Base-by-base conservation (phyloP, 2,329 filamentous ascomycete species). In the Neurospora sp. region DNA sequence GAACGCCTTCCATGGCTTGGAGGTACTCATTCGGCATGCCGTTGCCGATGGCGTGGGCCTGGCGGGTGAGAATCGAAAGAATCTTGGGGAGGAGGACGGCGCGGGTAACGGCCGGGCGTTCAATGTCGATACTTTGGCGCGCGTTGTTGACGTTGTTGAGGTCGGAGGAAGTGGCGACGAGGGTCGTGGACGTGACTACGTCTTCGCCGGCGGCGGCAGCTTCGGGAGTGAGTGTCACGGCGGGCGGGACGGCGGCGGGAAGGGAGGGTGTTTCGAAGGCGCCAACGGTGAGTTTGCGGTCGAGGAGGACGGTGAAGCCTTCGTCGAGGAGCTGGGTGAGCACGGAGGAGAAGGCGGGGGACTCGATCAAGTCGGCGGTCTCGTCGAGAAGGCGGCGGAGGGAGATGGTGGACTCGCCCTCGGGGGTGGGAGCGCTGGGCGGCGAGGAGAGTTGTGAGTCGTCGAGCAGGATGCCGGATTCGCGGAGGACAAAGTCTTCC, bases 341-440 rank as follows among this genome's bases (percentile, higher is more conserved):
- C 41, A 99, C 93, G 76, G 93, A 91, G 0, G 90, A 87, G 80
- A 98, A 98, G 41, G 92, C 88, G 0, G 96, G 96, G 1, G 96
- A 97, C 77, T 99, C 96, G 77, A 98, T 90, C 33, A 99, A 87
- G 78, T 99, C 96, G 46, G 95, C 92, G 1, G 96, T 98, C 83
- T 99, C 96, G 78, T 99, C 95, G 1, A 99, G 87, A 23, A 99
- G 87, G 70, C 92, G 90, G 69, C 95, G 89, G 69, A 99, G 87
- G 1, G 89, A 87, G 6, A 81, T 79, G 11, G 84, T 78, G n/a
- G 86, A 84, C n/a, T 66, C 78, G 79, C 41, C 77, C 69, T 70
- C 74, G 74, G 76, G 43, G 15, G 66, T 36, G 17, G 67, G 19
- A 1, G 43, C 52, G 66, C 19, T 15, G 65, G 62, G 80, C 72